Evolutionary conservation across 163 green algal genomes (phyloP).

Genomic region (Trebouxia gelatinosa): DNA sequence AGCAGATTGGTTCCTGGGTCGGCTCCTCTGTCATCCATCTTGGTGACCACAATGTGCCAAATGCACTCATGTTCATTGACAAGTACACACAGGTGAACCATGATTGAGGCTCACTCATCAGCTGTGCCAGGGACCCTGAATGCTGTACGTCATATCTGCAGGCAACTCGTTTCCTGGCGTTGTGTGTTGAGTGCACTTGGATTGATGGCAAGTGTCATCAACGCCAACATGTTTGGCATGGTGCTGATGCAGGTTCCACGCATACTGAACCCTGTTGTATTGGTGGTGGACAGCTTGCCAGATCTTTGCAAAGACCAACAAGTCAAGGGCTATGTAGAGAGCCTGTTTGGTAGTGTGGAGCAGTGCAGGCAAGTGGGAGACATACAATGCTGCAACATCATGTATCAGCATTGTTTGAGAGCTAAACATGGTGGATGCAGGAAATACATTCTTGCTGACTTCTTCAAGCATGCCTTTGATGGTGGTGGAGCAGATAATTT

Average conservation of each 20-base stretch:
- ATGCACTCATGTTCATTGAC: constrained; percentile 95
- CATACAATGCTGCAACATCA: neutral
- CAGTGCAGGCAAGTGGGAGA: constrained; percentile 43
- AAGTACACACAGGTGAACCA: constrained; percentile 98
- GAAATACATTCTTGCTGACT: constrained; percentile 66
- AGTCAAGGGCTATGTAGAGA: constrained; percentile 62
- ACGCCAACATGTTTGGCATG: too few species aligned
- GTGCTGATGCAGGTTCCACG: constrained; percentile 48
- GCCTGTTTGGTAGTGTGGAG: constrained; percentile 70
- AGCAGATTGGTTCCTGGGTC: constrained; percentile 88
- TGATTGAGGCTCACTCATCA: too few species aligned
- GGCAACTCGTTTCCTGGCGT: too few species aligned
- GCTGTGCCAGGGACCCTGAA: too few species aligned
- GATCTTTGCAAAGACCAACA: constrained; percentile 57
- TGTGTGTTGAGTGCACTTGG: neutral
- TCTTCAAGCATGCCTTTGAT: constrained; percentile 85
- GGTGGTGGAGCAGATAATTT: constrained; percentile 80
- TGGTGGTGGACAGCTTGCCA: constrained; percentile 82
- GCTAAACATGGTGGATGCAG: too few species aligned
- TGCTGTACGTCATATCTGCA: too few species aligned
- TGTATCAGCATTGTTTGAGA: too few species aligned
- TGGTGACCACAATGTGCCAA: constrained; percentile 96
- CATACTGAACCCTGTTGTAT: constrained; percentile 81
- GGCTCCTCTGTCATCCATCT: constrained; percentile 90
- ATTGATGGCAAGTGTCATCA: too few species aligned